phyloP scores from a whole-genome alignment of 2,329 filamentous ascomycete genomes.

The Talaromyces sp. region DNA sequence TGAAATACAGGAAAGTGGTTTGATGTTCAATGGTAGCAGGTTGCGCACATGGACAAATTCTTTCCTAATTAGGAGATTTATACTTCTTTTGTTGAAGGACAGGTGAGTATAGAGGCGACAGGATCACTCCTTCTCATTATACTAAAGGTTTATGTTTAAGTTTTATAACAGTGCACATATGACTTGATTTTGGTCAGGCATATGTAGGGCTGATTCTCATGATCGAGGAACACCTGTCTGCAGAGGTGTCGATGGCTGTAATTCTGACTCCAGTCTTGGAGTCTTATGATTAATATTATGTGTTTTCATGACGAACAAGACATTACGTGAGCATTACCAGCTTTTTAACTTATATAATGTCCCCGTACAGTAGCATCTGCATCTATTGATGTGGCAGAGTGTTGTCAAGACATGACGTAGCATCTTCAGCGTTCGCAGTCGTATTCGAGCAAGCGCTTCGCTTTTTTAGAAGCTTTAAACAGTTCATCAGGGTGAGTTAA shows the following conservation, averaged over 20 bases:
- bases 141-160: background rate
- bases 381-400: background rate
- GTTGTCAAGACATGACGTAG: background rate
- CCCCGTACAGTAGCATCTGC: too few species aligned
- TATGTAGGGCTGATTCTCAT: background rate
- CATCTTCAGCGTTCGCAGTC: background rate
- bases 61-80: background rate
- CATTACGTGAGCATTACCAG: background rate
- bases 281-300: background rate
- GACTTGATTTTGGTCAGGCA: background rate
- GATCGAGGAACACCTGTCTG: background rate
- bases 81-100: background rate
- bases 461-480: too few species aligned
- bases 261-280: background rate
- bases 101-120: background rate
- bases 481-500: too few species aligned
- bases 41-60: background rate
- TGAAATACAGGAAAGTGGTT: background rate
- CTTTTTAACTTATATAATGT: background rate
- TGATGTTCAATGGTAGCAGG: background rate
- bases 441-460: background rate
- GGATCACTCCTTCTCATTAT: background rate
- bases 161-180: background rate
- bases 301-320: background rate
- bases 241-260: background rate